These are phyloP conservation scores for Sarocladium strictum DNA, from an alignment of 2,329 filamentous ascomycete species.

Conservation along the genomic window DNA sequence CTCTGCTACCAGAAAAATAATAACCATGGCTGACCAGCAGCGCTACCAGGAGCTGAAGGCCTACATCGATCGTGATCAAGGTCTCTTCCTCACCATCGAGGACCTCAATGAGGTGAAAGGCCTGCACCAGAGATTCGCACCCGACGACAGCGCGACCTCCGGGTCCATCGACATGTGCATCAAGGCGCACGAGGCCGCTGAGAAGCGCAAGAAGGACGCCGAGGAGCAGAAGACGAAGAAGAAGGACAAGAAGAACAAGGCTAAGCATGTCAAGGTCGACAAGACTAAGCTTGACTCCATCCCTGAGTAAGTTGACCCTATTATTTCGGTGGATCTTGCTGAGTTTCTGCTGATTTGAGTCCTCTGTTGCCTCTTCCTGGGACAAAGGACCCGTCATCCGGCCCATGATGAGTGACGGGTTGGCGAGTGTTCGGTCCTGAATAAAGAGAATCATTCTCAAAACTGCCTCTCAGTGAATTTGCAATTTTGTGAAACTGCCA, in stretches of 20 bases:
- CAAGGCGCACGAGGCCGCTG: background rate
- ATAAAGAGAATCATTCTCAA: no score
- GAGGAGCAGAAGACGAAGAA: background rate
- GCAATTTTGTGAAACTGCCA: no score
- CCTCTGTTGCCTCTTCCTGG: no score
- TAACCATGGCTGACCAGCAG: background rate
- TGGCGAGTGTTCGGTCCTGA: no score
- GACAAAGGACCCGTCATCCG: no score
- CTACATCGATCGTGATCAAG: background rate
- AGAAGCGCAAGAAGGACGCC: background rate
- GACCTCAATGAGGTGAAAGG: background rate
- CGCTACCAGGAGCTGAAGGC: background rate
- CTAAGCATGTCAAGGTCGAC: background rate
- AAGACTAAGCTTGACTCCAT: background rate
- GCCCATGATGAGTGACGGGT: no score
- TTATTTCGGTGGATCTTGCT: no score
- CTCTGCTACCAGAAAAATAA: no score
- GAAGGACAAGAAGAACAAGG: background rate
- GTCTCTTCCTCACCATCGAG: background rate
- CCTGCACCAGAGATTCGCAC: background rate
- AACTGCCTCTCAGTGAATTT: no score
- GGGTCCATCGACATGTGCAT: background rate
- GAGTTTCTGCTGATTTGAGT: no score
- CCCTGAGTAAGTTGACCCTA: background rate
- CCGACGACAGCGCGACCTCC: background rate